Percentiles rank a stretch among this genome's conserved stretches.
Evolutionary conservation across 129 eudicot species (phyloP).

Genomic region (Ambrosia trifida): DNA sequence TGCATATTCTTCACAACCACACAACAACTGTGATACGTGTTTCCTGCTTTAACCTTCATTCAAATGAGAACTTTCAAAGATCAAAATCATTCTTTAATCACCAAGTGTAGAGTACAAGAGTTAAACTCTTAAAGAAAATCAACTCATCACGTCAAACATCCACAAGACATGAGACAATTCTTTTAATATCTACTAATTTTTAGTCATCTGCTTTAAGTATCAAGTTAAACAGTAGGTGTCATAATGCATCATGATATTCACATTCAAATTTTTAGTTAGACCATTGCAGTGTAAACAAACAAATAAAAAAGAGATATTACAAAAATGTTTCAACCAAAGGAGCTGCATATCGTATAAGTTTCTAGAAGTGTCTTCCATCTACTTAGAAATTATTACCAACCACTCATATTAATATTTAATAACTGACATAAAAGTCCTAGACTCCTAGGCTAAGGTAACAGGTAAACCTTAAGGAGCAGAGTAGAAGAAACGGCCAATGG

Average conservation of each 20-base stretch:
- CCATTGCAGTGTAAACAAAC: constrained; percentile 2
- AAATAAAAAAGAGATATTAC: background rate
- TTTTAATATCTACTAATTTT: background rate
- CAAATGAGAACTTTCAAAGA: constrained; percentile 23
- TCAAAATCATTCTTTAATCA: constrained; percentile 25
- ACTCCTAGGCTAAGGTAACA: background rate
- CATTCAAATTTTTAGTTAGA: background rate
- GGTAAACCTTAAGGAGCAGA: background rate
- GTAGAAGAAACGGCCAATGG: background rate
- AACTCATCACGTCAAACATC: background rate
- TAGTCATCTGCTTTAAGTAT: background rate
- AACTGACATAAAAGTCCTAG: background rate
- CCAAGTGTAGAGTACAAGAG: constrained; percentile 11
- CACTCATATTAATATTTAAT: no score
- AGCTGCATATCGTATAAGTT: constrained; percentile 6
- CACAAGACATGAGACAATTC: background rate
- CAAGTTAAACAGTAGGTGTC: background rate
- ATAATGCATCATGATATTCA: constrained; percentile 11
- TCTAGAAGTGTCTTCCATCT: background rate
- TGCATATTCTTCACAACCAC: constrained; percentile 92
- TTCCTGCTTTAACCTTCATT: constrained; percentile 82
- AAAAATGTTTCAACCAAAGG: background rate
- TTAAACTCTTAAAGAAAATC: background rate
- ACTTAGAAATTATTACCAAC: constrained; percentile 2
- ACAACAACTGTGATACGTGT: constrained; percentile 84